These are phyloP conservation scores for Mayamaea pseudoterrestris DNA, from an alignment of 108 stramenopile genomes.

Conservation along the genomic window DNA sequence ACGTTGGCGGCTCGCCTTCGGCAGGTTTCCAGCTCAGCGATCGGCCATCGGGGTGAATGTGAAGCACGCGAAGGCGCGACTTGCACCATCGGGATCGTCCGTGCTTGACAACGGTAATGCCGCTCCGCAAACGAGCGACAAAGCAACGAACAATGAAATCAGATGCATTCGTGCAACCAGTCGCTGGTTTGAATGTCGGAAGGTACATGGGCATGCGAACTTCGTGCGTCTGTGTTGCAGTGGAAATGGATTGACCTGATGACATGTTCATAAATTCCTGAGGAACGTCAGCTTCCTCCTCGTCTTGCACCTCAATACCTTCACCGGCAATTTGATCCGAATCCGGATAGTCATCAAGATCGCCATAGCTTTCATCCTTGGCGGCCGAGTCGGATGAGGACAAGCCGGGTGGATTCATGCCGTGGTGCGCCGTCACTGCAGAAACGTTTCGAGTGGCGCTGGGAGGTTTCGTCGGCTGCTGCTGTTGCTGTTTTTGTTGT, in stretches of 20 bases:
- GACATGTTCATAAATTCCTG: conserved; percentile 18
- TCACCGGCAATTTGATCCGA: background rate
- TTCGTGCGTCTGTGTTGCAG: conserved; percentile 81
- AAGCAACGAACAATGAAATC: conserved; percentile 90
- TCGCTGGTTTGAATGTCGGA: conserved; percentile 81
- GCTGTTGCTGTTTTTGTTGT: no score
- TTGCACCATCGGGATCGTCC: conserved; percentile 83
- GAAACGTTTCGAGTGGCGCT: background rate
- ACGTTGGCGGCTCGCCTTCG: conserved; percentile 60
- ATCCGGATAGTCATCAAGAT: conserved; percentile 4
- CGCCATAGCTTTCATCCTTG: conserved; percentile 1
- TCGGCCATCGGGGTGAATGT: conserved; percentile 80
- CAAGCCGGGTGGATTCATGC: background rate
- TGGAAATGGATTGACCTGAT: conserved; percentile 50
- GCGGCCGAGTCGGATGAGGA: background rate
- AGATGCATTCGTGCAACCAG: conserved; percentile 85
- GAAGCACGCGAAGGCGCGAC: conserved; percentile 66
- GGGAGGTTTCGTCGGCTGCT: no score
- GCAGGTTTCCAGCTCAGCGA: conserved; percentile 81
- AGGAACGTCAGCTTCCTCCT: background rate
- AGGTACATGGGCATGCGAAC: conserved; percentile 81
- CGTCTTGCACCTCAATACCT: background rate
- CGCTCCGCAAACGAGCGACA: conserved; percentile 67
- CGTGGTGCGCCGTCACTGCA: background rate
- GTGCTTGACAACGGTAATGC: conserved; percentile 85